Evolutionary conservation across 345 rosid genomes (phyloP).

Genomic region (Eucalyptus cladocalyx): DNA sequence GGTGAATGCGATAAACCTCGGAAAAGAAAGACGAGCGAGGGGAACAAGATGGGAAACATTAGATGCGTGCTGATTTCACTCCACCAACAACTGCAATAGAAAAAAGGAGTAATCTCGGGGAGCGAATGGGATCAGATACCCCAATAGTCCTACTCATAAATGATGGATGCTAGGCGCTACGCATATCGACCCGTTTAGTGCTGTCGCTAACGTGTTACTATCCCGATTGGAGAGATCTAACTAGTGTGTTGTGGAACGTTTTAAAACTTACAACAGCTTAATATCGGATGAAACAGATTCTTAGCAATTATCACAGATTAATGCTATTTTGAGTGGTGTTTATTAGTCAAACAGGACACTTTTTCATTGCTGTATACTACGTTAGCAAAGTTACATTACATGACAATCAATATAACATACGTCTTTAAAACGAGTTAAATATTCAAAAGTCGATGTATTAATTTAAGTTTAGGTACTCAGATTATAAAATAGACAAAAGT

Average conservation of each 20-base stretch:
- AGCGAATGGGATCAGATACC: neutral
- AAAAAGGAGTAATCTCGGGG: neutral
- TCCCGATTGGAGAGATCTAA: neutral
- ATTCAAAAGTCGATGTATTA: too few relatives aligned
- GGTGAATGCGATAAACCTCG: neutral
- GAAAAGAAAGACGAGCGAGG: neutral
- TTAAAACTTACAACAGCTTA: neutral
- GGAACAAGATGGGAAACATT: neutral
- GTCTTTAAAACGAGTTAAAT: neutral
- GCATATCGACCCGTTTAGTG: fast-evolving
- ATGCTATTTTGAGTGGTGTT: neutral
- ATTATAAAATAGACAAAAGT: neutral
- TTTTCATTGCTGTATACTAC: neutral
- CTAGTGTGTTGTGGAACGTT: neutral
- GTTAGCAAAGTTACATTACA: neutral
- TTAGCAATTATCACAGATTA: neutral
- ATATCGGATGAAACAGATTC: neutral
- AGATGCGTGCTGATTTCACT: neutral
- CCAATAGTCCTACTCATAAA: neutral
- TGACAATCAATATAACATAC: neutral
- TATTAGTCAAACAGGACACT: neutral
- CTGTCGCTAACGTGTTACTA: neutral
- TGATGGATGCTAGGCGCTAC: neutral
- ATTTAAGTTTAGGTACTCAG: neutral
- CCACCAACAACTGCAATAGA: neutral